Percentiles rank a stretch among this genome's conserved stretches.
Conservation (phyloP, 306 rosid genomes). For the Cercis canadensis region DNA sequence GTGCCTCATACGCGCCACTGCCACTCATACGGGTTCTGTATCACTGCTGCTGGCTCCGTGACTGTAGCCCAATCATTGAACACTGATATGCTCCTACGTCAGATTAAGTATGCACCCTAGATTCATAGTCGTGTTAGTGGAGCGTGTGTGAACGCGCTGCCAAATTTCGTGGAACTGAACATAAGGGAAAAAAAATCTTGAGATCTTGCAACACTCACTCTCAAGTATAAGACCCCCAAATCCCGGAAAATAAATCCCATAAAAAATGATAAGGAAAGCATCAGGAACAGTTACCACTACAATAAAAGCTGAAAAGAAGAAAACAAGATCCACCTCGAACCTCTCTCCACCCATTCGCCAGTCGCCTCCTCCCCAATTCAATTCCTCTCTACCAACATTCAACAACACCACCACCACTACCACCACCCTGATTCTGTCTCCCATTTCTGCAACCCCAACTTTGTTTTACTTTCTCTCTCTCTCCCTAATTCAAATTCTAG, state of each 20-base stretch:
- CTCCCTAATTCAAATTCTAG: conserved; percentile 26
- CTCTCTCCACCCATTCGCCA: conserved; percentile 52
- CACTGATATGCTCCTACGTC: neutral
- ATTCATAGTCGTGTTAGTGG: neutral
- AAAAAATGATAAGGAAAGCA: conserved; percentile 44
- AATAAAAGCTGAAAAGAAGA: conserved; percentile 59
- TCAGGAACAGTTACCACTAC: conserved; percentile 38
- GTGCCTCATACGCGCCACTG: conserved; percentile 39
- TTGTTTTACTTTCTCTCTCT: neutral
- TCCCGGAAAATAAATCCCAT: conserved; percentile 48
- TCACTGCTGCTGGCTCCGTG: neutral
- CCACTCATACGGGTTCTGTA: neutral
- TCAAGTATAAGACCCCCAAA: conserved; percentile 54
- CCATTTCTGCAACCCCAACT: neutral
- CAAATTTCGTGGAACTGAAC: neutral
- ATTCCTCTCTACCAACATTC: neutral
- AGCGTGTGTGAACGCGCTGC: conserved; percentile 9
- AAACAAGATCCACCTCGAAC: conserved; percentile 98
- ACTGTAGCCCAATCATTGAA: neutral
- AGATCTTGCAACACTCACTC: conserved; percentile 45
- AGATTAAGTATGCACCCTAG: too few species aligned
- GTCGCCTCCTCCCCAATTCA: neutral
- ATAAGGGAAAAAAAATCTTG: neutral
- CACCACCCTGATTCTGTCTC: neutral
- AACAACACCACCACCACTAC: conserved; percentile 23